A percentile compares a stretch with the other conserved stretches of the same genome.
Conservation (phyloP, 2,329 filamentous ascomycete species). For the Aspergillus unguis region DNA sequence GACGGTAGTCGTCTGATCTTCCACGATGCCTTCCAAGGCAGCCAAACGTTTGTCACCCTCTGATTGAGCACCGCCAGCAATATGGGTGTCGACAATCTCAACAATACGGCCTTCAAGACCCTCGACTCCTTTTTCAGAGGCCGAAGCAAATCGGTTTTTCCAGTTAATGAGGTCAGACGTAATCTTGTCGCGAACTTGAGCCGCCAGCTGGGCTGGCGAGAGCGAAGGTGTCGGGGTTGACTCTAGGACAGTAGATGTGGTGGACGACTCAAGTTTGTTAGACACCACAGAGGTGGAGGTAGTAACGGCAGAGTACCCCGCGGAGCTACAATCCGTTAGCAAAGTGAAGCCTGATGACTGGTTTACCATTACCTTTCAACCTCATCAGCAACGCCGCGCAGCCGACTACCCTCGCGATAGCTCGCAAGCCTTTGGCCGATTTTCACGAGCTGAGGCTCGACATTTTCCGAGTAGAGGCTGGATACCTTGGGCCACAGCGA, state of each 20-base stretch:
- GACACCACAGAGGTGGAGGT: conserved; percentile 19
- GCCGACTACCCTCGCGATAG: conserved; percentile 58
- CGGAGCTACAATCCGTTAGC: conserved; percentile 4
- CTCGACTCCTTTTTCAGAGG: conserved; percentile 77
- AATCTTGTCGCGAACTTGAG: conserved; percentile 59
- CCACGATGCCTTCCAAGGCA: conserved; percentile 65
- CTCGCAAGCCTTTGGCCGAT: conserved; percentile 83
- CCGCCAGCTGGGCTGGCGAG: conserved; percentile 44
- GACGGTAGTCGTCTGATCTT: conserved; percentile 61
- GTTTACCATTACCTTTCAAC: conserved; percentile 44
- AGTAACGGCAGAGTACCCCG: conserved; percentile 22
- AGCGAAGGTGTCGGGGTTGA: conserved; percentile 32
- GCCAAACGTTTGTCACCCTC: conserved; percentile 53
- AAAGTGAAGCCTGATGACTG: not conserved
- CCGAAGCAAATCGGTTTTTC: conserved; percentile 83
- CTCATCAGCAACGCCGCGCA: conserved; percentile 58
- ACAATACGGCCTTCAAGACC: conserved; percentile 61
- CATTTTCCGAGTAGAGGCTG: conserved; percentile 80
- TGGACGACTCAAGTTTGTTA: conserved; percentile 18
- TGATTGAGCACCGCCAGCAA: conserved; percentile 59
- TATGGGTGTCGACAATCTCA: conserved; percentile 69
- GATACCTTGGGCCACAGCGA: conserved; percentile 78
- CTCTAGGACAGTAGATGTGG: conserved; percentile 26
- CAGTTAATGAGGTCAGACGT: conserved; percentile 75
- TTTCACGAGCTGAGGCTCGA: conserved; percentile 89